Evolutionary conservation across 2,329 filamentous ascomycete species (phyloP), one percentile per base, ranked within the genome.

Genomic region (Endoconidiophora polonica): DNA sequence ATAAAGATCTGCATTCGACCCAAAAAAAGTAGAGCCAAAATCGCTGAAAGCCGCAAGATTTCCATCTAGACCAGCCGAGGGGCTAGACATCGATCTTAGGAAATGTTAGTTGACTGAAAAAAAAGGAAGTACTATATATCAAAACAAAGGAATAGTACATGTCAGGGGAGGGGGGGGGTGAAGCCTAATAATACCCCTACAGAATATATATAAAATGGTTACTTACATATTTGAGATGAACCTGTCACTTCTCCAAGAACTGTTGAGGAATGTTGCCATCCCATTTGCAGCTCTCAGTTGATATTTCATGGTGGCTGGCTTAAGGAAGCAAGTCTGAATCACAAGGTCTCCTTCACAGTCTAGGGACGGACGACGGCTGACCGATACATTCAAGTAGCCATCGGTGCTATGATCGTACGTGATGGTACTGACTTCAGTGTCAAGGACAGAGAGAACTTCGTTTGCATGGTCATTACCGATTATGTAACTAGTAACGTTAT

Each of bases 21-120:
- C 36, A 26, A 53, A 53, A 2, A 53, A 16, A 3, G 47, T 47
- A 14, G 46, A 48, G 20, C 47, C 52, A 44, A 53, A 53, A 39
- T 53, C 44, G 2, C 47, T 38, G 39, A 53, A 53, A 4, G 52
- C 52, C 10, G 44, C 52, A 12, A 53, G 48, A 23, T 53, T 53
- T n/a, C 52, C 52, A 20, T 53, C 52, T 9, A 41, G n/a, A 3
- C 52, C 52, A 23, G 22, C 44, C 12, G 36, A 16, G 5, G 52
- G 52, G 18, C 33, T 44, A 9, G 36, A 3, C 20, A 53, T 29
- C 3, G 52, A 43, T 16, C 47, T 47, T 26, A 7, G 7, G 12
- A 33, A 12, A 12, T 12, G 12, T 33, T 33, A 33, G 29, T 33
- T 20, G 16, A 14, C 4, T 40, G 12, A 23, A 4, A 22, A 3